Evolutionary conservation across 2,329 filamentous ascomycete genomes (phyloP), one percentile per base, ranked within the genome.

Genomic region (Cadophora luteo-olivacea): DNA sequence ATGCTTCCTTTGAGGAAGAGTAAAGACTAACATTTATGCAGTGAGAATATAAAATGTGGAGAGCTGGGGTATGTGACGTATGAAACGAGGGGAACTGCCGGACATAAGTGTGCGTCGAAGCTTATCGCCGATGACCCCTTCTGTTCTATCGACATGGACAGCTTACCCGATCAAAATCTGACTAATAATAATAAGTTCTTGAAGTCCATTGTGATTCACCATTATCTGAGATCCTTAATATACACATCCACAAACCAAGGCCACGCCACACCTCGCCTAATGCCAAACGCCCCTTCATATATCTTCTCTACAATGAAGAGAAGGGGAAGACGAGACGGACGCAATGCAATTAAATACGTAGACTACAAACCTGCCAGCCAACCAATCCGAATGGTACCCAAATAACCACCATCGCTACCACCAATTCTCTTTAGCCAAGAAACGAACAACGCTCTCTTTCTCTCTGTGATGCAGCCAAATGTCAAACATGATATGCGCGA

Each of bases 401-500:
- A 69, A 61, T 62, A 66, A 41, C 7, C 36, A 24, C 16, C 55
- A 54, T 29, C 52, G 29, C 52, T 55, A 29, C 52, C 25, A 55
- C 33, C 38, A 12, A 33, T 33, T 24, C 16, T 51, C 16, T 48
- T 6, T 49, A 51, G 60, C 60, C 41, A 62, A 51, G 16, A 51
- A 49, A 14, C 24, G 19, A 32, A 25, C 16, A 49, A 62, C 14
- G 32, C 52, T n/a, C 33, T 25, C 61, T 65, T 48, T 52, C 41
- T 25, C 48, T 62, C 57, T 58, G 62, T 58, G 64, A 68, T 68
- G 65, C 69, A 67, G 61, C 51, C 55, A 63, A 38, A 68, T 38
- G 68, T 69, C 67, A 68, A 65, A 64, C 41, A 51, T 62, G 49
- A 68, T 69, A 69, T 67, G 58, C 60, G 64, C 51, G 61, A 69